Conservation (phyloP, 2,329 filamentous ascomycete species). For the Aureobasidium subglaciale region DNA sequence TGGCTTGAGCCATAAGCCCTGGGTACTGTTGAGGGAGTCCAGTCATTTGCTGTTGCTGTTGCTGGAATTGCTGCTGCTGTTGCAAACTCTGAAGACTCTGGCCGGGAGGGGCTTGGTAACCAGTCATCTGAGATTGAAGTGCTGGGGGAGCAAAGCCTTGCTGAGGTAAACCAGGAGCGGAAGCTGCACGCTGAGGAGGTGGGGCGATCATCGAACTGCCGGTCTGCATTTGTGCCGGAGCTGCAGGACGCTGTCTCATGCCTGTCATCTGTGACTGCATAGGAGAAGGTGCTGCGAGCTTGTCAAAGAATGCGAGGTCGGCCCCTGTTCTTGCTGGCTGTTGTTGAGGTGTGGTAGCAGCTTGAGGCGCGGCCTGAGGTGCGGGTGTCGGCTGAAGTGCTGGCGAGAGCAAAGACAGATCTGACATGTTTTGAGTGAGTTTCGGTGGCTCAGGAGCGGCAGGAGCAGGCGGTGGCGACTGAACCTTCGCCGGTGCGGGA, state of each 20-base stretch:
- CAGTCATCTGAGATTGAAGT: slow-evolving; percentile 79
- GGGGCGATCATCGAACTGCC: slow-evolving; percentile 62
- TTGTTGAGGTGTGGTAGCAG: slow-evolving; percentile 33
- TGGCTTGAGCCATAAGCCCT: slow-evolving; percentile 33
- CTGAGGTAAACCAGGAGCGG: slow-evolving; percentile 65
- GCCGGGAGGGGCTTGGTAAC: slow-evolving; percentile 56
- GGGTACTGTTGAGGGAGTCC: slow-evolving; percentile 34
- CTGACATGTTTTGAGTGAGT: slow-evolving; percentile 63
- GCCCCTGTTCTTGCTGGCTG: slow-evolving; percentile 29
- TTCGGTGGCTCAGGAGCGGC: slow-evolving; percentile 40
- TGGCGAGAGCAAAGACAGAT: slow-evolving; percentile 56
- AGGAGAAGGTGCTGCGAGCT: slow-evolving; percentile 35
- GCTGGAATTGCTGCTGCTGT: slow-evolving; percentile 30
- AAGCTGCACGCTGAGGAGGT: slow-evolving; percentile 73
- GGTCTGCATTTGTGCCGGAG: slow-evolving; percentile 21
- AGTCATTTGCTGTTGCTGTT: slow-evolving; percentile 29
- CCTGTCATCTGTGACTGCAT: slow-evolving; percentile 31
- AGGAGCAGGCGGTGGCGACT: slow-evolving; percentile 30
- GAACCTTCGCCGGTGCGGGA: slow-evolving; percentile 30
- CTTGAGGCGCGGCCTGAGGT: slow-evolving; percentile 36
- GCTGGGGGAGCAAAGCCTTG: slow-evolving; percentile 65
- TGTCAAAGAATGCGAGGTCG: slow-evolving; percentile 44
- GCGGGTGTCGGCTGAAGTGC: slow-evolving; percentile 52
- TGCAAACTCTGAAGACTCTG: slow-evolving; percentile 67
- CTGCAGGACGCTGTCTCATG: slow-evolving; percentile 19